Evolutionary conservation across 108 stramenopile genomes (phyloP).

Genomic region (Nannochloropsis gaditana): DNA sequence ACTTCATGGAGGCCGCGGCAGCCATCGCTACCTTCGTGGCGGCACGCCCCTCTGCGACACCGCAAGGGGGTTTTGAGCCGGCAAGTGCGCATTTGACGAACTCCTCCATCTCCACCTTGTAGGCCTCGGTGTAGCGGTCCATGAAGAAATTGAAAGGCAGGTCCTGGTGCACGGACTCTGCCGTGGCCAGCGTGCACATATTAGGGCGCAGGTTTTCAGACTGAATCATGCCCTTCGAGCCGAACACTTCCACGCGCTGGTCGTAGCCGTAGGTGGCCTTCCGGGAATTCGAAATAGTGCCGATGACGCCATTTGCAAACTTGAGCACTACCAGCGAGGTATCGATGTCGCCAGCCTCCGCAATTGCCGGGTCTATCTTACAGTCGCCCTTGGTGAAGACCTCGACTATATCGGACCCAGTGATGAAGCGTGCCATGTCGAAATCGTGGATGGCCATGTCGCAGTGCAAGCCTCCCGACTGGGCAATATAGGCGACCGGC

Average conservation of each 20-base stretch:
- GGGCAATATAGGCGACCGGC: constrained; percentile 38
- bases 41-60: constrained; percentile 39
- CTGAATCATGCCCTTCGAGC: constrained; percentile 50
- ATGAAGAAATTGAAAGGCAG: constrained; percentile 47
- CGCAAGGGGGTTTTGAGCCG: constrained; percentile 31
- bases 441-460: constrained; percentile 51
- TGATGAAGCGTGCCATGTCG: constrained; percentile 47
- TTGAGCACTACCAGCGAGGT: constrained; percentile 37
- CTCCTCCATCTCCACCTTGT: constrained; percentile 40
- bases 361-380: constrained; percentile 48
- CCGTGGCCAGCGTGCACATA: constrained; percentile 29
- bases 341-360: constrained; percentile 51
- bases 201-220: constrained; percentile 39
- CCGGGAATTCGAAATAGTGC: constrained; percentile 39
- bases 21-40: constrained; percentile 49
- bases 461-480: constrained; percentile 42
- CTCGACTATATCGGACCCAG: constrained; percentile 40
- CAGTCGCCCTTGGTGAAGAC: constrained; percentile 48
- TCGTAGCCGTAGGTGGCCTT: constrained; percentile 50
- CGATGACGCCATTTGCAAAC: constrained; percentile 44
- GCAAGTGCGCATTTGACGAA: constrained; percentile 42
- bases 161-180: constrained; percentile 23
- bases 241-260: constrained; percentile 48
- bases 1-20: constrained; percentile 46
- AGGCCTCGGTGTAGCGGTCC: constrained; percentile 47